Percentiles rank a stretch among this genome's conserved stretches.
phyloP scores from a whole-genome alignment of 2,329 filamentous ascomycete genomes.

The Pseudocercospora musae region DNA sequence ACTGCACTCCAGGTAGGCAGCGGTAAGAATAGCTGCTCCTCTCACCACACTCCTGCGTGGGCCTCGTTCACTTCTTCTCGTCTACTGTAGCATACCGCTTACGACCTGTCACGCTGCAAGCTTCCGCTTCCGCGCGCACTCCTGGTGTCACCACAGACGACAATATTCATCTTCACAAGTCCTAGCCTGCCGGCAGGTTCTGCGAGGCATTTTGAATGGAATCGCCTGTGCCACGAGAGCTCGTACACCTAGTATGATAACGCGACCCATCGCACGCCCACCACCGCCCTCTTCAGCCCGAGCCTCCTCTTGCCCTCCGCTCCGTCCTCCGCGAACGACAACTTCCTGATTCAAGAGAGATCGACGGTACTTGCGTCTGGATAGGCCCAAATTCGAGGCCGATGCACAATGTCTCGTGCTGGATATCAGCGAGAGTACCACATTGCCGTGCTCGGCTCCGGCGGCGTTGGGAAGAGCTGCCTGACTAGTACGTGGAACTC shows the following conservation, averaged over 20 bases:
- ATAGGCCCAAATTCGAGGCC: neutral
- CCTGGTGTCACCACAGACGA: slow-evolving; percentile 12
- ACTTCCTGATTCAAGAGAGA: slow-evolving; percentile 5
- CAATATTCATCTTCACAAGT: neutral
- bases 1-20: slow-evolving; percentile 17
- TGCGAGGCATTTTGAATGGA: slow-evolving; percentile 17
- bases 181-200: slow-evolving; percentile 5
- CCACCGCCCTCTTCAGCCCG: neutral
- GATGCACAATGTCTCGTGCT: slow-evolving; percentile 31
- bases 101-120: slow-evolving; percentile 18
- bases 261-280: slow-evolving; percentile 1
- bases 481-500: slow-evolving; percentile 64
- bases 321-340: neutral
- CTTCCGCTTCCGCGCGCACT: slow-evolving; percentile 15
- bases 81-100: neutral
- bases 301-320: neutral
- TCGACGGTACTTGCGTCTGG: slow-evolving; percentile 4
- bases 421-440: slow-evolving; percentile 60
- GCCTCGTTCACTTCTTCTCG: neutral
- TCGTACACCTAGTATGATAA: neutral
- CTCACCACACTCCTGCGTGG: neutral
- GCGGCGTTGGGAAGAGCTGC: slow-evolving; percentile 90
- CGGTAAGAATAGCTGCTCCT: slow-evolving; percentile 7
- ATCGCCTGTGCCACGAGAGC: slow-evolving; percentile 6
- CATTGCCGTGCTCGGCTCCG: slow-evolving; percentile 77